phyloP scores from a whole-genome alignment of 1,139 yeast species.

The Spencermartinsiella ligniputridi region DNA sequence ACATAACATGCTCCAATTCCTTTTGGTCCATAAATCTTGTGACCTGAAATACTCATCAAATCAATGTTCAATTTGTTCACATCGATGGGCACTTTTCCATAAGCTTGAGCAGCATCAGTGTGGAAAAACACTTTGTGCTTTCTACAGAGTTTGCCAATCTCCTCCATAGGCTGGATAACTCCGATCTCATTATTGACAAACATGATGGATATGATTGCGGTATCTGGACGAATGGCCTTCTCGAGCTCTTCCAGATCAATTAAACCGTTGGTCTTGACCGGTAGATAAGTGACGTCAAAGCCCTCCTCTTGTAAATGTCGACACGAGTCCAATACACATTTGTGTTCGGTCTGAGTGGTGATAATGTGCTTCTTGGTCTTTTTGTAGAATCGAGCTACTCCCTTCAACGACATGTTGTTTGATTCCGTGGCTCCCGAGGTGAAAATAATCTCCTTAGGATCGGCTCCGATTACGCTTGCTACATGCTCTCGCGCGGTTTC shows the following conservation, averaged over 20 bases:
- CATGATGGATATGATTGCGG: conserved; percentile 91
- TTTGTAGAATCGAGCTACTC: conserved; percentile 88
- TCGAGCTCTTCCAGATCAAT: conserved; percentile 73
- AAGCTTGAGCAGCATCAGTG: conserved; percentile 98
- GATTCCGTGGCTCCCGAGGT: conserved; percentile 98
- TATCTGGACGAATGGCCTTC: conserved; percentile 83
- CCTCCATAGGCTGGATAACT: conserved; percentile 92
- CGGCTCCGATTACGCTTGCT: conserved; percentile 84
- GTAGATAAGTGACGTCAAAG: conserved; percentile 88
- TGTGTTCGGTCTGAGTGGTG: conserved; percentile 96
- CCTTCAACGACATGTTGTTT: conserved; percentile 90
- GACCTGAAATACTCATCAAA: conserved; percentile 88
- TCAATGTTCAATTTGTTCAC: conserved; percentile 94
- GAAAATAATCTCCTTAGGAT: conserved; percentile 93
- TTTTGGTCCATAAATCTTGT: conserved; percentile 96
- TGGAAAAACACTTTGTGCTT: conserved; percentile 90
- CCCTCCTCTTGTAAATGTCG: conserved; percentile 96
- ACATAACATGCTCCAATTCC: conserved; percentile 96
- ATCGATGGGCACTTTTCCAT: conserved; percentile 88
- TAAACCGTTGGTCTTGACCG: conserved; percentile 78
- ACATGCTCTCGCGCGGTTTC: conserved; percentile 79
- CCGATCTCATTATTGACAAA: conserved; percentile 98
- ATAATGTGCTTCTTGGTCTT: conserved; percentile 90
- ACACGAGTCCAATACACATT: conserved; percentile 94
- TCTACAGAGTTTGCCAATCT: conserved; percentile 85